These are phyloP conservation scores for Viridothelium virens DNA, from an alignment of 495 filamentous ascomycete genomes.

Conservation along the genomic window DNA sequence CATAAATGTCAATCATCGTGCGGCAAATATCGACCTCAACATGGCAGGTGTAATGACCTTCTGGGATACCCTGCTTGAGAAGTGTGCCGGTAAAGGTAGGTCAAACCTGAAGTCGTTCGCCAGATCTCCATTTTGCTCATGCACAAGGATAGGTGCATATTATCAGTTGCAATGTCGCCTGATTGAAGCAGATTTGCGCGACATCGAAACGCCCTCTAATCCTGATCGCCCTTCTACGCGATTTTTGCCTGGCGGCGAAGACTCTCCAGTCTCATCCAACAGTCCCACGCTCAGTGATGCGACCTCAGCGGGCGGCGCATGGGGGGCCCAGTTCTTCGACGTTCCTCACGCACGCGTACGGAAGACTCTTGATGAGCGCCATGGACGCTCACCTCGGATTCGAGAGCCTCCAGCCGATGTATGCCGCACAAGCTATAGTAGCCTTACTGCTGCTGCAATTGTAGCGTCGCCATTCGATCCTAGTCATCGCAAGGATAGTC, in stretches of 20 bases:
- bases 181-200: constrained; percentile 5
- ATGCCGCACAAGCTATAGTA: background rate
- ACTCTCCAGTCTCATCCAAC: background rate
- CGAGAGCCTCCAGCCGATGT: background rate
- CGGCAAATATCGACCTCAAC: background rate
- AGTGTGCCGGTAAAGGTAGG: constrained; percentile 6
- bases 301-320: background rate
- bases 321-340: background rate
- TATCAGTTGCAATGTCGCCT: background rate
- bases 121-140: background rate
- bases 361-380: background rate
- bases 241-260: background rate
- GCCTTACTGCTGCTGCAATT: background rate
- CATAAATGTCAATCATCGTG: background rate
- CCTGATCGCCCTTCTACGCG: background rate
- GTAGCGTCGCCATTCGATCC: background rate
- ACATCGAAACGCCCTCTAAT: constrained; percentile 7
- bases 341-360: background rate
- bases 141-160: background rate
- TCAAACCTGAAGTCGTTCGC: background rate
- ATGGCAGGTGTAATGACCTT: constrained; percentile 10
- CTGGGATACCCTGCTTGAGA: background rate
- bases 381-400: background rate
- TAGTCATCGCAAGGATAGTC: background rate
- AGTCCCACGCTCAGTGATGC: background rate